These are phyloP conservation scores for Clonostachys rosea DNA, from an alignment of 2,329 filamentous ascomycete genomes.

Conservation along the genomic window DNA sequence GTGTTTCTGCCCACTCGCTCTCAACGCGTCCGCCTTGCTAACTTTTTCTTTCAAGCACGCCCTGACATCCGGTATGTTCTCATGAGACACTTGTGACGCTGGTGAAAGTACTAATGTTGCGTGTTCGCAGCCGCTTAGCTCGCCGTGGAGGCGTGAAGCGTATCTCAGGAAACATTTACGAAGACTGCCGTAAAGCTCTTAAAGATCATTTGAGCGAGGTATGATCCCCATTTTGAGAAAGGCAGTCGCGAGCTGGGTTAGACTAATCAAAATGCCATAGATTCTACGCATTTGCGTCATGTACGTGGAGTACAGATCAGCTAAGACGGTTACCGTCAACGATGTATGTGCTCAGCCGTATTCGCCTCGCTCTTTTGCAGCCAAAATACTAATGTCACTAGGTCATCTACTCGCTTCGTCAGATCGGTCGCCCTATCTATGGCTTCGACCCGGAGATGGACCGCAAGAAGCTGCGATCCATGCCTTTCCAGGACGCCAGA, in stretches of 20 bases:
- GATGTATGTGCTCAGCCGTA: conserved; percentile 42
- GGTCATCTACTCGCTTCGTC: conserved; percentile 47
- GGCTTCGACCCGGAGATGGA: conserved; percentile 46
- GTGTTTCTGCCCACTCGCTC: conserved; percentile 8
- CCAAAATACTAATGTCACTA: conserved; percentile 16
- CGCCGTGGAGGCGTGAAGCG: conserved; percentile 74
- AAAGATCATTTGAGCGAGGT: conserved; percentile 43
- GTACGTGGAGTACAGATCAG: conserved; percentile 46
- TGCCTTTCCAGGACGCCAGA: too few species aligned
- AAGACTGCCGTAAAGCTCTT: conserved; percentile 50
- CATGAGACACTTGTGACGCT: neutral
- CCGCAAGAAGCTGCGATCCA: neutral
- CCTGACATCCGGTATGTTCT: conserved; percentile 41
- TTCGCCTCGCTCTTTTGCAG: neutral
- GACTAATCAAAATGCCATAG: conserved; percentile 21
- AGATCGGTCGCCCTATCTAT: conserved; percentile 49
- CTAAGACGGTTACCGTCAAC: conserved; percentile 58
- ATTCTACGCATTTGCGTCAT: conserved; percentile 43
- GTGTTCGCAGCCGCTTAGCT: conserved; percentile 54
- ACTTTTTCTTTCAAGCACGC: neutral
- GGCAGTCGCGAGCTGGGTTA: neutral
- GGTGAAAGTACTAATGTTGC: neutral
- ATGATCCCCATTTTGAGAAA: conserved; percentile 8
- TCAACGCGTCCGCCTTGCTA: neutral
- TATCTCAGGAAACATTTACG: conserved; percentile 61